Conservation (phyloP, 2,329 filamentous ascomycete species). For the Neoascochyta sp. region DNA sequence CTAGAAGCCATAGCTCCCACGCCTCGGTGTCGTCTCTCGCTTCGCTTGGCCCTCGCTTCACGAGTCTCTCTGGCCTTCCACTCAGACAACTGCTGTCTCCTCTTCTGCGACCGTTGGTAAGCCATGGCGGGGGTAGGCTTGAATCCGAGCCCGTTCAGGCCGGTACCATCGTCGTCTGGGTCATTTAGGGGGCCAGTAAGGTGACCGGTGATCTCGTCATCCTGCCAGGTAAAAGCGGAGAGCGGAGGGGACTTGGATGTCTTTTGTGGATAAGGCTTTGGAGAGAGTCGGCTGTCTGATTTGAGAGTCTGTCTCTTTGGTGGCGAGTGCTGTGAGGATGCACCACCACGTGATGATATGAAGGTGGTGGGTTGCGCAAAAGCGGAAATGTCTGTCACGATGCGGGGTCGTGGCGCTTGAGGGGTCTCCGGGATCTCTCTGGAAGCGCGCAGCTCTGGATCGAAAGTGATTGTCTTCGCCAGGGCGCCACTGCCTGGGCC, state of each 20-base stretch:
- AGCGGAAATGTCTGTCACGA: slow-evolving; percentile 27
- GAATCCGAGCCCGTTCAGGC: slow-evolving; percentile 63
- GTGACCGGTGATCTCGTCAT: slow-evolving; percentile 61
- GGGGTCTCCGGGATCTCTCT: slow-evolving; percentile 32
- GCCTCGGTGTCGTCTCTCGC: slow-evolving; percentile 47
- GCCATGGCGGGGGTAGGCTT: slow-evolving; percentile 58
- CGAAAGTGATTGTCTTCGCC: slow-evolving; percentile 8
- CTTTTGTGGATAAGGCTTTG: slow-evolving; percentile 18
- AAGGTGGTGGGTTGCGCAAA: slow-evolving; percentile 31
- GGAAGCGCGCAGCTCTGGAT: slow-evolving; percentile 2
- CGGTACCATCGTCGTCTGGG: slow-evolving; percentile 59
- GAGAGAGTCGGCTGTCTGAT: slow-evolving; percentile 8
- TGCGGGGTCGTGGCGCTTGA: slow-evolving; percentile 33
- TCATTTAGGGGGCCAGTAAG: slow-evolving; percentile 48
- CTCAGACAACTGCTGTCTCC: slow-evolving; percentile 57
- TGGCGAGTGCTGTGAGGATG: slow-evolving; percentile 5
- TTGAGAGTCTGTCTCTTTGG: slow-evolving; percentile 4
- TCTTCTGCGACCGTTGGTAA: slow-evolving; percentile 53
- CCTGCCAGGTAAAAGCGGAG: slow-evolving; percentile 52
- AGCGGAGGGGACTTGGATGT: slow-evolving; percentile 32
- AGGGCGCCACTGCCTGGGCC: too few species aligned
- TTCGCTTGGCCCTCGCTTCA: slow-evolving; percentile 56
- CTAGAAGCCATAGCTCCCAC: slow-evolving; percentile 23
- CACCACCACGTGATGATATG: slow-evolving; percentile 12
- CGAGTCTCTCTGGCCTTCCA: slow-evolving; percentile 58